Evolutionary conservation across 1,284 basidiomycete species (phyloP), one percentile per base, ranked within the genome.

Genomic region (Moesziomyces aphidis): DNA sequence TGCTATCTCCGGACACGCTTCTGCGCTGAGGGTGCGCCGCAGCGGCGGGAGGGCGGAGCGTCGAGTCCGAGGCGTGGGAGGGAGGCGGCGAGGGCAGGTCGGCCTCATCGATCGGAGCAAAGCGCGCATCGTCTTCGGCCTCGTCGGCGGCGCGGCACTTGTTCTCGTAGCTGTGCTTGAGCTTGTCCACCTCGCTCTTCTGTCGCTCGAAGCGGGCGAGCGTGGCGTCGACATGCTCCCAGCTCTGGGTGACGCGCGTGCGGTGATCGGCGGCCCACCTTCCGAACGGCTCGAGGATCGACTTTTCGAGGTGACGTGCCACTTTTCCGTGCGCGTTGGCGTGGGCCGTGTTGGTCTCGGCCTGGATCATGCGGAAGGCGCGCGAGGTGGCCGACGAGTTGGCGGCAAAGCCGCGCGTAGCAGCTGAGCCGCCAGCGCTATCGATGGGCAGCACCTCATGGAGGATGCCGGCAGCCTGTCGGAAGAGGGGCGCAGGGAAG

Each of bases 121-220:
- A 84, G 10, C 78, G 67, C 3, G 70, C 80, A 62, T 83, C 82
- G 49, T 84, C 82, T 31, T 83, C 82, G 4, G 82, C 82, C 58
- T 84, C 82, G 48, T 84, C 82, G 10, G 82, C 82, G 4, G 61
- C 61, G 22, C 78, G 60, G 54, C 82, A 83, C 60, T 82, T 82
- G 62, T 58, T 52, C 65, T 83, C 82, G 65, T 84, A 84, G 42
- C 50, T 65, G n/a, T 53, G 34, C 26, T 73, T 73, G 34, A 80
- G 68, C 48, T 77, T 76, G 50, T 79, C 74, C 6, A 80, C 76
- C 23, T 84, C 81, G 8, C 24, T 42, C 54, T 74, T 66, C 45
- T 79, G 80, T 22, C 67, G 63, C 55, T 83, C 81, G 58, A 79
- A 72, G 19, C 65, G 61, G 13, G 58, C 36, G 17, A 84, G 60